phyloP scores from a whole-genome alignment of 805 yeast genomes.

The Blastobotrys mokoenaii region DNA sequence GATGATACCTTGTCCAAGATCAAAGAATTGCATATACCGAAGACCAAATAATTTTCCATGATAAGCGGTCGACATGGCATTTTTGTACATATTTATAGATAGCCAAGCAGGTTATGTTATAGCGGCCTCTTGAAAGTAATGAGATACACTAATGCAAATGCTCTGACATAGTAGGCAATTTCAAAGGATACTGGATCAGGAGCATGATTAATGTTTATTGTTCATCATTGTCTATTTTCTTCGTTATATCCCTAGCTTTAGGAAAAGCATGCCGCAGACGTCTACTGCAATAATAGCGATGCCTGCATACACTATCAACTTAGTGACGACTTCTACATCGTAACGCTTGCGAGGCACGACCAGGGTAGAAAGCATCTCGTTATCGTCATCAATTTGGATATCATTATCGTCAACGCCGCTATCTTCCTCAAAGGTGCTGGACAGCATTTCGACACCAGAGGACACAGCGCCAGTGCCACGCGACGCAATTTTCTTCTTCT shows the following conservation, averaged over 20 bases:
- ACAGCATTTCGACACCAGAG: not conserved
- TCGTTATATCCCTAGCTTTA: conserved; percentile 1
- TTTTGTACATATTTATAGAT: too few relatives aligned
- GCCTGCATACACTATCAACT: conserved; percentile 76
- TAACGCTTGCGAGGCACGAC: conserved; percentile 39
- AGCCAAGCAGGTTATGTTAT: too few relatives aligned
- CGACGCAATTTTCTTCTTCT: conserved; percentile 5
- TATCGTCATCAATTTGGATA: not conserved
- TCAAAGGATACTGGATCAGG: too few relatives aligned
- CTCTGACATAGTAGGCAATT: too few relatives aligned
- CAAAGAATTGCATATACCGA: not conserved
- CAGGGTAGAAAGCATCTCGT: conserved; percentile 19
- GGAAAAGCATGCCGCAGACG: conserved; percentile 14
- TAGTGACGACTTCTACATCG: conserved; percentile 68
- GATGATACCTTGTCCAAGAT: not conserved
- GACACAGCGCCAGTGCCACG: not conserved
- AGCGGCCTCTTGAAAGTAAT: too few relatives aligned
- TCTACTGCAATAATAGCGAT: conserved; percentile 48
- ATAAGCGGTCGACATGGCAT: not conserved
- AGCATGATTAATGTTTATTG: too few relatives aligned
- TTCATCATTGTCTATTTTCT: too few relatives aligned
- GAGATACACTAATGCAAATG: too few relatives aligned
- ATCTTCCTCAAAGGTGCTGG: not conserved
- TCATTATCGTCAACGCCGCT: not conserved
- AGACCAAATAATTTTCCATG: not conserved